phyloP scores from a whole-genome alignment of 2,329 filamentous ascomycete species.

The Diaporthe citriasiana region DNA sequence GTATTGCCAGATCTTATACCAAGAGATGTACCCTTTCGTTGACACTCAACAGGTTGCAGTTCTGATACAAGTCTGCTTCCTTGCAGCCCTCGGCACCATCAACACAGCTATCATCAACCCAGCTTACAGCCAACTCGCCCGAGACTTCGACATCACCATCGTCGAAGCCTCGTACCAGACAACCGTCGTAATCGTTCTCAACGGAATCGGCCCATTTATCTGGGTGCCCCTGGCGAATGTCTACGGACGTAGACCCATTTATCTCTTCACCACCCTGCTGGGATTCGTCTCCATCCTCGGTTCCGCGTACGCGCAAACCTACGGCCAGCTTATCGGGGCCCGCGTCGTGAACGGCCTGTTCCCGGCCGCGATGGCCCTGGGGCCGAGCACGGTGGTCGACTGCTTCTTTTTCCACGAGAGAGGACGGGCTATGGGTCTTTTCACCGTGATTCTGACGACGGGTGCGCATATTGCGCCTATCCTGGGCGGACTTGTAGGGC shows the following conservation, averaged over 20 bases:
- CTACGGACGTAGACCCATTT: constrained; percentile 47
- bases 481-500: constrained; percentile 39
- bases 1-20: background rate
- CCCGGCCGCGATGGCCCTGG: constrained; percentile 50
- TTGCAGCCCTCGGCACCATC: constrained; percentile 47
- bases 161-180: constrained; percentile 47
- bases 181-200: constrained; percentile 49
- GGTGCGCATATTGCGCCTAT: constrained; percentile 50
- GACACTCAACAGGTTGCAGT: constrained; percentile 48
- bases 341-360: constrained; percentile 50
- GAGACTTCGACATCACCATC: constrained; percentile 45
- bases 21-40: background rate
- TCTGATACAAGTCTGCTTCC: constrained; percentile 49
- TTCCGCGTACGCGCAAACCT: constrained; percentile 43
- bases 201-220: constrained; percentile 42
- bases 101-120: constrained; percentile 48
- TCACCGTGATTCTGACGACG: constrained; percentile 48
- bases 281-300: constrained; percentile 45
- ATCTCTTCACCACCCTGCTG: constrained; percentile 46
- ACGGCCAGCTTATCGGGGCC: constrained; percentile 44
- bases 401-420: constrained; percentile 51
- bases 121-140: constrained; percentile 45
- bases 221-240: constrained; percentile 46
- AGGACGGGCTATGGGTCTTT: constrained; percentile 49
- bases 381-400: constrained; percentile 50